A percentile compares a stretch with the other conserved stretches of the same genome.
phyloP scores from a whole-genome alignment of 345 rosid genomes.

The Aquilaria sinensis region DNA sequence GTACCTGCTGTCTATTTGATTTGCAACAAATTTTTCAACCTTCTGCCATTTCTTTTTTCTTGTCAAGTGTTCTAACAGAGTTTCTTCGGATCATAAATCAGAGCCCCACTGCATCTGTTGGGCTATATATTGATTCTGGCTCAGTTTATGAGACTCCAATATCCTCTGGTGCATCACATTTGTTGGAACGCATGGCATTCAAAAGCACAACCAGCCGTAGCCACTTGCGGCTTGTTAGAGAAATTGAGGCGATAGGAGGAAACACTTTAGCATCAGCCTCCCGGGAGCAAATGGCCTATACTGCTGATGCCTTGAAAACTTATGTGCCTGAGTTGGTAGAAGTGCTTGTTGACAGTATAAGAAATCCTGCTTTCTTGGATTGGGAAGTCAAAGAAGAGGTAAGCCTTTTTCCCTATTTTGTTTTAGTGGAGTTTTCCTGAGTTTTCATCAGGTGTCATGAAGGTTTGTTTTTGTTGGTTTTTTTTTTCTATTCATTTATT shows the following conservation, averaged over 20 bases:
- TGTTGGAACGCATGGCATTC: constrained; percentile 77
- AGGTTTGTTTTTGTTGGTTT: background rate
- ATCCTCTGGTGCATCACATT: constrained; percentile 60
- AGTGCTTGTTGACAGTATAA: constrained; percentile 59
- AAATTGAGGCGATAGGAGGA: constrained; percentile 80
- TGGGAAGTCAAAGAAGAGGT: constrained; percentile 85
- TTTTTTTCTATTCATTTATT: background rate
- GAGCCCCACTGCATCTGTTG: constrained; percentile 64
- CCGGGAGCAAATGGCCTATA: constrained; percentile 69
- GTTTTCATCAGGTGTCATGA: too few relatives aligned
- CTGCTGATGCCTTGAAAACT: constrained; percentile 63
- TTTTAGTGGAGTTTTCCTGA: background rate
- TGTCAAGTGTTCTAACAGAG: constrained; percentile 2
- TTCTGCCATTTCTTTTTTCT: constrained; percentile 6
- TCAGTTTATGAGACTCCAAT: constrained; percentile 61
- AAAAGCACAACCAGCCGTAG: constrained; percentile 64
- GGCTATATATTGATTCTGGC: constrained; percentile 58
- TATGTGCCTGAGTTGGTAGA: constrained; percentile 72
- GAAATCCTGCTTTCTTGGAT: constrained; percentile 77
- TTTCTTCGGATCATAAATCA: constrained; percentile 20
- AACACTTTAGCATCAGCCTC: constrained; percentile 55
- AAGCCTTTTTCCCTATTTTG: background rate
- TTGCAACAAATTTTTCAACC: background rate
- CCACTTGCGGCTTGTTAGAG: constrained; percentile 59
- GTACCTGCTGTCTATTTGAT: background rate